Evolutionary conservation across 2,329 filamentous ascomycete genomes (phyloP).

Genomic region (Coniochaeta sp.): DNA sequence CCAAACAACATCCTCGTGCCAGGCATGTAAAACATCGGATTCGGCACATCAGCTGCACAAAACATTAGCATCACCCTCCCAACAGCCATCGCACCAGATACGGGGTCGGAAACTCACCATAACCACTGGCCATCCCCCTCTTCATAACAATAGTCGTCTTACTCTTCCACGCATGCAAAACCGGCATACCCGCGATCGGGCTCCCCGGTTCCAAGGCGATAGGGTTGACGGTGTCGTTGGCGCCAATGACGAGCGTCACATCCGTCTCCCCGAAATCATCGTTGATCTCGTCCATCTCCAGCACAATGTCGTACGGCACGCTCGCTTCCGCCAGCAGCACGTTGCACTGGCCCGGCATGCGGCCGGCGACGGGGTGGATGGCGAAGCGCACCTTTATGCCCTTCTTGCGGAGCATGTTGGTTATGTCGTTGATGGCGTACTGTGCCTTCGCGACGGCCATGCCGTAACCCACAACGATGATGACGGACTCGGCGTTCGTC

Average conservation of each 20-base stretch:
- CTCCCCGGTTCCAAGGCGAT: slow-evolving; percentile 79
- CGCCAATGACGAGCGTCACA: slow-evolving; percentile 80
- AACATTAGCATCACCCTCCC: neutral
- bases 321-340: slow-evolving; percentile 81
- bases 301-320: slow-evolving; percentile 85
- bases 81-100: neutral
- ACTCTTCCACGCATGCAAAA: slow-evolving; percentile 88
- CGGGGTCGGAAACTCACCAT: slow-evolving; percentile 47
- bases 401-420: slow-evolving; percentile 62
- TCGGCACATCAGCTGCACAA: slow-evolving; percentile 69
- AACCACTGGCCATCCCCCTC: slow-evolving; percentile 79
- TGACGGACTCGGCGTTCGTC: slow-evolving; percentile 71
- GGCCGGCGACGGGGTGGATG: slow-evolving; percentile 82
- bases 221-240: slow-evolving; percentile 89
- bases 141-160: slow-evolving; percentile 95
- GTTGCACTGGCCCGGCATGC: slow-evolving; percentile 93
- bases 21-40: slow-evolving; percentile 91
- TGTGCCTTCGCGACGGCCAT: slow-evolving; percentile 95
- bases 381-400: slow-evolving; percentile 81
- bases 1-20: slow-evolving; percentile 89
- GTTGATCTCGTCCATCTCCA: slow-evolving; percentile 96
- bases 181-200: slow-evolving; percentile 86
- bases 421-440: slow-evolving; percentile 82
- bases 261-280: slow-evolving; percentile 85
- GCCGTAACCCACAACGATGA: slow-evolving; percentile 86